Conservation (phyloP, 2,329 filamentous ascomycete genomes). For the Colletotrichum navitas region DNA sequence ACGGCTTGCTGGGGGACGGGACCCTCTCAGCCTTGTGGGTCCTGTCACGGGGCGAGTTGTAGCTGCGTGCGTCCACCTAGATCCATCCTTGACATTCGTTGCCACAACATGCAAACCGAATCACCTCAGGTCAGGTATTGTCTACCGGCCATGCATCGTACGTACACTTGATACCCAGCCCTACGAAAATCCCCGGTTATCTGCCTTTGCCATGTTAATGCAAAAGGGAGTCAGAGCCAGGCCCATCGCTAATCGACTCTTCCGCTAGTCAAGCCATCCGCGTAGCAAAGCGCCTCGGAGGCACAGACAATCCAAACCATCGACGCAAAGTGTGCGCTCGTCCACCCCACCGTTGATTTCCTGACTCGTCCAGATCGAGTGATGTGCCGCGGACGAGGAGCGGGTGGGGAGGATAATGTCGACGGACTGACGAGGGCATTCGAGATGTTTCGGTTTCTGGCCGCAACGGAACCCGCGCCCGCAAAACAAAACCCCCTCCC, state of each 20-base stretch:
- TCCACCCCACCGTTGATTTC: not conserved
- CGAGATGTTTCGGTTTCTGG: not conserved
- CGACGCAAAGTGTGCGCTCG: not conserved
- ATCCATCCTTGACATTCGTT: not conserved
- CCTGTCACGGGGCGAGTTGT: conserved; percentile 7
- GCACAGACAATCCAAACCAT: not conserved
- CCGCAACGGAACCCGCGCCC: not conserved
- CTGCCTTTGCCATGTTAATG: not conserved
- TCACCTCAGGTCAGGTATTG: no score
- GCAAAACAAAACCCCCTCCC: not conserved
- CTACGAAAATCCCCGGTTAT: not conserved
- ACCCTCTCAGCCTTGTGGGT: conserved; percentile 39
- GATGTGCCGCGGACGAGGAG: no score
- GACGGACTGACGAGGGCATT: not conserved
- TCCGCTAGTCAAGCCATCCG: not conserved
- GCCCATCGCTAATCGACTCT: no score
- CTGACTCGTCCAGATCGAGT: not conserved
- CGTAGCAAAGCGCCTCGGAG: no score
- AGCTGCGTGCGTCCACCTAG: not conserved
- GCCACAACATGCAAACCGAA: not conserved
- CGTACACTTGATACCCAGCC: no score
- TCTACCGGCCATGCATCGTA: no score
- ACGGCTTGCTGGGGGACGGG: conserved; percentile 4
- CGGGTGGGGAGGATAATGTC: not conserved
- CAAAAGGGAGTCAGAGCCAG: not conserved